phyloP scores from a whole-genome alignment of 768 basidiomycete species.

The Kwoniella heveanensis region DNA sequence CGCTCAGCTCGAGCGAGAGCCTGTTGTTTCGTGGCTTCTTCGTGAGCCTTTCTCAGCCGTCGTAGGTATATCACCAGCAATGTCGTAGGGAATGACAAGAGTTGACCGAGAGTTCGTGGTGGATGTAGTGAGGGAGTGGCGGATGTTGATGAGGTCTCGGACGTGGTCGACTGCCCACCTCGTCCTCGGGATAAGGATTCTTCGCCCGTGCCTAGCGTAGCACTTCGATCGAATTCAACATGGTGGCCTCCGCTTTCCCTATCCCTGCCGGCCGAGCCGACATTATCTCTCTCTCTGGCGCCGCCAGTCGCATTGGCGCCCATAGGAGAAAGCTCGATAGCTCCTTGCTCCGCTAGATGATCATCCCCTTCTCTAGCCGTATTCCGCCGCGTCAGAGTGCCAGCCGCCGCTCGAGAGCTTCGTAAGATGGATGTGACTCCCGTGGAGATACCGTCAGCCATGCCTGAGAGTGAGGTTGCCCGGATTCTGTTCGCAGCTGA shows the following conservation, averaged over 20 bases:
- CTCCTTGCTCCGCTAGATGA: conserved; percentile 21
- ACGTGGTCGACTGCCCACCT: conserved; percentile 30
- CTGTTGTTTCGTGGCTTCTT: conserved; percentile 49
- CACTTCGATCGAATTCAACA: conserved; percentile 20
- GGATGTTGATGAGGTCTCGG: conserved; percentile 47
- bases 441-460: conserved; percentile 35
- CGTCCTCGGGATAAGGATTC: conserved; percentile 8
- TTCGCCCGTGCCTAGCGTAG: conserved; percentile 4
- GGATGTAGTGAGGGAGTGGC: conserved; percentile 48
- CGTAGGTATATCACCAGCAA: conserved; percentile 47
- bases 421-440: conserved; percentile 44
- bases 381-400: conserved; percentile 27
- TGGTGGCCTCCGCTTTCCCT: conserved; percentile 12
- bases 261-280: not conserved
- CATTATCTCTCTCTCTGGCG: not conserved
- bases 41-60: conserved; percentile 46
- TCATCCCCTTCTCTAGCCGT: conserved; percentile 25
- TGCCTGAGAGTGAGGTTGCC: conserved; percentile 22
- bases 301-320: not conserved
- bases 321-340: conserved; percentile 19
- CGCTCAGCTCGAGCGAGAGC: conserved; percentile 43
- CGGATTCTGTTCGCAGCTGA: conserved; percentile 4
- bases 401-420: conserved; percentile 22
- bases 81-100: conserved; percentile 49
- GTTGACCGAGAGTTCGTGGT: conserved; percentile 38